Conservation (phyloP, 2,329 filamentous ascomycete genomes). For the Sporothrix pallida region DNA sequence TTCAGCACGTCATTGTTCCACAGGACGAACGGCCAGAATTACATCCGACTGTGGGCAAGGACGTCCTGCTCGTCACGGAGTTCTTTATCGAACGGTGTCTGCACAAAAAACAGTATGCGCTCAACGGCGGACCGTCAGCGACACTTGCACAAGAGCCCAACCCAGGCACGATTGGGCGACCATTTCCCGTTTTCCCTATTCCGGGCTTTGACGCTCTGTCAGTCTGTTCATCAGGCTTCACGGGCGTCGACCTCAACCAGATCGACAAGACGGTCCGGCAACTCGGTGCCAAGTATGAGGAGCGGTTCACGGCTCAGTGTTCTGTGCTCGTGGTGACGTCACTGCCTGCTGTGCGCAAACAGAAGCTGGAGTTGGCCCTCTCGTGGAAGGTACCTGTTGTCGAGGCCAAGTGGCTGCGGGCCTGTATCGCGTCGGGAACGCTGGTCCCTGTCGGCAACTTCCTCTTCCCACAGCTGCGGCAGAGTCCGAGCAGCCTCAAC, state of each 20-base stretch:
- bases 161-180: constrained; percentile 74
- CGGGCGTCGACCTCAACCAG: constrained; percentile 83
- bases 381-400: constrained; percentile 83
- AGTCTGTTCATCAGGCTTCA: constrained; percentile 82
- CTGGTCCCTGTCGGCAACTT: constrained; percentile 54
- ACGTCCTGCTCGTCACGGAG: constrained; percentile 71
- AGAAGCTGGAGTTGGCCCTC: constrained; percentile 79
- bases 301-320: constrained; percentile 72
- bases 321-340: constrained; percentile 78
- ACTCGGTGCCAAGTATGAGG: constrained; percentile 80
- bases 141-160: constrained; percentile 39
- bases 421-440: constrained; percentile 68
- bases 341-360: constrained; percentile 61
- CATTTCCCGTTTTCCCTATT: constrained; percentile 74
- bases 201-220: constrained; percentile 70
- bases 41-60: constrained; percentile 50
- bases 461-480: constrained; percentile 55
- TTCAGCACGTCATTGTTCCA: constrained; percentile 61
- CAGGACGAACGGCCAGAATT: constrained; percentile 56
- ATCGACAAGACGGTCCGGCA: constrained; percentile 76
- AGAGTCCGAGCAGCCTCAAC: constrained; percentile 38
- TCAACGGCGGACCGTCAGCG: constrained; percentile 64
- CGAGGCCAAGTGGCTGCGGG: constrained; percentile 81
- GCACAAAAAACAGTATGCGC: constrained; percentile 72
- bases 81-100: constrained; percentile 94